Evolutionary conservation across 2,329 filamentous ascomycete species (phyloP), one percentile per base, ranked within the genome.

Genomic region (Penicillium sp.): DNA sequence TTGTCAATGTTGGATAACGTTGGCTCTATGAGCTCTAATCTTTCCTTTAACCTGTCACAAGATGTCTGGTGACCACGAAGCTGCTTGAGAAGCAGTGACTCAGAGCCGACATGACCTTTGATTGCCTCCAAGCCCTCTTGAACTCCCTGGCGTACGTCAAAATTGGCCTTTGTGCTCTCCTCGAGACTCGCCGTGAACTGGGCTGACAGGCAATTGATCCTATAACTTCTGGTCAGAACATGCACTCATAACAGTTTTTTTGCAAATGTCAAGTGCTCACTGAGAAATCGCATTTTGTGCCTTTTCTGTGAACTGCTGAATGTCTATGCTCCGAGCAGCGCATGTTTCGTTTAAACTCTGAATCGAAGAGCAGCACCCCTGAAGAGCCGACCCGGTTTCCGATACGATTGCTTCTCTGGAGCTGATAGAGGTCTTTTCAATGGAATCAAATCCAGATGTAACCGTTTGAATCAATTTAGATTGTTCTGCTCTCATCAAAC

Each of bases 91-190:
- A 62, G 21, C 4, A 28, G 17, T 7, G 52, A 57, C 1, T 45
- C 37, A 1, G 41, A 39, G 5, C 40, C 52, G 4, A 64, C 10
- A 9, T 38, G 43, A 5, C 34, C 9, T 29, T 52, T 43, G 29
- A 60, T 36, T 5, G 32, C 32, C 17, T 52, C 39, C 7, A 63
- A 28, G 17, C 57, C 55, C n/a, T 51, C 45, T 19, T 50, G 50
- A 7, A 64, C 17, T 10, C 27, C 35, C 1, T 42, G 29, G 3
- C 37, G 41, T 4, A 51, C 26, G 13, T 29, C 32, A 9, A 38
- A 26, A 29, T 56, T 57, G 5, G 42, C 20, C 5, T 47, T 47
- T 1, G 49, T 49, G 8, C 34, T 43, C 16, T 23, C 36, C 5
- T 53, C 43, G 4, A 59, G 20, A n/a, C 50, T 37, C 1, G 43